Evolutionary conservation across 208 protist species (phyloP).

Genomic region (Acanthamoeba healyi): DNA sequence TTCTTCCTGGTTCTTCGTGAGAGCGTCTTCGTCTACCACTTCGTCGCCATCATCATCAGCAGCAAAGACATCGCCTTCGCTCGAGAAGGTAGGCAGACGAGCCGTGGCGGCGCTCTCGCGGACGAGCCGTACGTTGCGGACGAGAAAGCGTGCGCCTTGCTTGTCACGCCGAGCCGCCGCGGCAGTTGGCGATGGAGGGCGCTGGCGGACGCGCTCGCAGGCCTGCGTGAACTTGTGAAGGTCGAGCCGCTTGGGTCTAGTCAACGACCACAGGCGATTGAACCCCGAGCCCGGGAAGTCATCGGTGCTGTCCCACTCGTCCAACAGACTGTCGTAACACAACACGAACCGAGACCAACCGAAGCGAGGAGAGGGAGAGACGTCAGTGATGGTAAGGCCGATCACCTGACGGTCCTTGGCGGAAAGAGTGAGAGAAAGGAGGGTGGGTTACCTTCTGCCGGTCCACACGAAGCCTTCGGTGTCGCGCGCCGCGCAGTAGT

Average conservation of each 20-base stretch:
- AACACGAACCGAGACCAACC: neutral
- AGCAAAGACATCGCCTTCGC: neutral
- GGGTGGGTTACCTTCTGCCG: neutral
- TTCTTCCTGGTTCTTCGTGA: neutral
- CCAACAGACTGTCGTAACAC: slow-evolving; percentile 1
- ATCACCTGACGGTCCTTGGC: too few relatives aligned
- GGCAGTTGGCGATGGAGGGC: neutral
- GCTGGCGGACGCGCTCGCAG: neutral
- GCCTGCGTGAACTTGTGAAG: neutral
- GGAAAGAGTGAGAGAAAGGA: too few relatives aligned
- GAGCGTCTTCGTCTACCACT: too few relatives aligned
- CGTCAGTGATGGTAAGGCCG: too few relatives aligned
- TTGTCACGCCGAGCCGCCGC: neutral
- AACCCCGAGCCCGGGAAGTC: neutral
- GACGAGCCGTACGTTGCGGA: neutral
- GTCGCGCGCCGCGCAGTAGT: neutral
- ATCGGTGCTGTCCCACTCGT: neutral
- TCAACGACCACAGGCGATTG: neutral
- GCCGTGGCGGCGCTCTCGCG: neutral
- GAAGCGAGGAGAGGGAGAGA: neutral
- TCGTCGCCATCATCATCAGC: neutral
- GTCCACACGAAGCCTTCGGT: neutral
- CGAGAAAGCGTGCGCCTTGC: neutral
- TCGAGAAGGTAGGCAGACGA: neutral
- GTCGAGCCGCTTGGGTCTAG: neutral